phyloP scores from a whole-genome alignment of 257 asterid genomes.

The Nicotiana tomentosiformis region DNA sequence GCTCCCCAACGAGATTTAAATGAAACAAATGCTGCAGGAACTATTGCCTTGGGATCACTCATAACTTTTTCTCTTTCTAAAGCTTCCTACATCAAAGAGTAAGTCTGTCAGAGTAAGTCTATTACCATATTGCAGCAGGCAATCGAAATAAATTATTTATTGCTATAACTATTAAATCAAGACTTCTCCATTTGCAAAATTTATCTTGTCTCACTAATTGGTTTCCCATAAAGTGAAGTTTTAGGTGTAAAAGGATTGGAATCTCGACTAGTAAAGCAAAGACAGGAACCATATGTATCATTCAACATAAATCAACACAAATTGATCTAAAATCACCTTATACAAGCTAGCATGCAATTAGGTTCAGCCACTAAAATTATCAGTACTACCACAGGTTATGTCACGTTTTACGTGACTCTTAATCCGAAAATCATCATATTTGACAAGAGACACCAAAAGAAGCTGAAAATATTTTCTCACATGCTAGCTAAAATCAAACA shows the following conservation, averaged over 20 bases:
- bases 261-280: background rate
- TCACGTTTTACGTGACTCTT: background rate
- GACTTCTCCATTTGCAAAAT: background rate
- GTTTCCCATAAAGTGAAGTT: background rate
- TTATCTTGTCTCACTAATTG: background rate
- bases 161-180: background rate
- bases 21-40: slow-evolving; percentile 92
- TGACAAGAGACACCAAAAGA: background rate
- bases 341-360: background rate
- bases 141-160: background rate
- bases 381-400: background rate
- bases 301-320: background rate
- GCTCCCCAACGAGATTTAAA: slow-evolving; percentile 90
- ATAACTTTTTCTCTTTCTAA: slow-evolving; percentile 61
- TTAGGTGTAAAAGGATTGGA: background rate
- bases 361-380: background rate
- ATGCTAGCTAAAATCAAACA: background rate
- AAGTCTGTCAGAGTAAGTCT: background rate
- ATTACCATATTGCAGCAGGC: background rate
- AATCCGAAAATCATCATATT: background rate
- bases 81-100: slow-evolving; percentile 47
- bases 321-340: background rate
- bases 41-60: slow-evolving; percentile 58
- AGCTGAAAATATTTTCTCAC: background rate
- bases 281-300: background rate